phyloP scores from a whole-genome alignment of 2,329 filamentous ascomycete species.

The Corynespora cassiicola region DNA sequence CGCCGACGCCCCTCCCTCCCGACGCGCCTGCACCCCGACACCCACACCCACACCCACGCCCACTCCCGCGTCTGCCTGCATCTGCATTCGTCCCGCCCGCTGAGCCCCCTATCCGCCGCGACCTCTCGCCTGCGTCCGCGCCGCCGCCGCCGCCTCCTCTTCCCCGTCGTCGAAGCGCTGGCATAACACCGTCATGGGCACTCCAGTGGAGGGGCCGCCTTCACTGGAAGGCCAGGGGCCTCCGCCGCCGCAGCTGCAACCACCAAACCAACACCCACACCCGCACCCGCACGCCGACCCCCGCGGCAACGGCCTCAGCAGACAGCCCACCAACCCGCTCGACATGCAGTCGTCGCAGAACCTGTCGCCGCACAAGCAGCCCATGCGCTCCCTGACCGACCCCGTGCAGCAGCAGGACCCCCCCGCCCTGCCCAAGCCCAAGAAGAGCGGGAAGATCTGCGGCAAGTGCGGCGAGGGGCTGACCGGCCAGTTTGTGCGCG shows the following conservation, averaged over 20 bases:
- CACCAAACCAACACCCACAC: conserved; percentile 34
- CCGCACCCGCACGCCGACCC: too few relatives aligned
- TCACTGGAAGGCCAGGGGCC: conserved; percentile 38
- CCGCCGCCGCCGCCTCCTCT: conserved; percentile 8
- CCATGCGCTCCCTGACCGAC: conserved; percentile 36
- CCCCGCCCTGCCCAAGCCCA: conserved; percentile 31
- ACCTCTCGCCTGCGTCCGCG: conserved; percentile 3
- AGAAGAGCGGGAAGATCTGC: conserved; percentile 54
- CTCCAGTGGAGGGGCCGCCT: conserved; percentile 43
- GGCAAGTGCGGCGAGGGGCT: conserved; percentile 89
- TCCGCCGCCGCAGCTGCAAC: too few relatives aligned
- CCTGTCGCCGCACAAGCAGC: conserved; percentile 29
- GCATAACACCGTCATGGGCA: conserved; percentile 37
- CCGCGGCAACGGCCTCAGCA: conserved; percentile 36
- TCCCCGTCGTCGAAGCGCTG: too few relatives aligned
- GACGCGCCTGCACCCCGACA: not conserved
- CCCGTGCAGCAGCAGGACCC: conserved; percentile 27
- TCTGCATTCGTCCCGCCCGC: not conserved
- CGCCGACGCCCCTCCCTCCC: conserved; percentile 7
- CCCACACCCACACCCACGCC: not conserved
- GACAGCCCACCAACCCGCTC: conserved; percentile 37
- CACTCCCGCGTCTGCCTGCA: not conserved
- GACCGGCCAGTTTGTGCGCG: conserved; percentile 94
- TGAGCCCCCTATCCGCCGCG: conserved; percentile 1
- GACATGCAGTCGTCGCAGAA: conserved; percentile 30